Evolutionary conservation across 179 eudicot genomes (phyloP), one percentile per base, ranked within the genome.

Genomic region (Nepenthes alata): DNA sequence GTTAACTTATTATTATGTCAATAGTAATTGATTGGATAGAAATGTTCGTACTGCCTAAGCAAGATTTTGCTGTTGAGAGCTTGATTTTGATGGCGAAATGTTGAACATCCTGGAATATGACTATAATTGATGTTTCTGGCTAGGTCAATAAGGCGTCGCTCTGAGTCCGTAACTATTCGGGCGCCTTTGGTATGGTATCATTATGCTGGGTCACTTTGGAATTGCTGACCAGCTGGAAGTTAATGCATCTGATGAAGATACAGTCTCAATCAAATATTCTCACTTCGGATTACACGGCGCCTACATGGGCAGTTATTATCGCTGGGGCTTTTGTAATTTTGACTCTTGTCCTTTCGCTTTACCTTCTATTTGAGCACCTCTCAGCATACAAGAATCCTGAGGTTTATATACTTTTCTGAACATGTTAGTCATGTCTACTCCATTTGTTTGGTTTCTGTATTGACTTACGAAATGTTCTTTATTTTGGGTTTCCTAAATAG

Each of bases 321-420:
- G 89, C 95, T 9, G 96, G 98, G 53, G 73, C 75, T 47, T 80
- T 73, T 60, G 87, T 89, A 11, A 59, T 86, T 2, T 35, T 83
- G 65, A 75, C 86, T 54, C 78, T 91, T 41, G 78, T 83, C 52
- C 86, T 91, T 64, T 91, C 98, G 5, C 57, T 88, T 57, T 91
- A 89, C 64, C 91, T 91, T 35, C 71, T 91, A n/a, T 78, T 91
- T 62, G 95, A 91, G 57, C 98, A 91, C 62, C 80, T 91, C 6
- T 86, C 96, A 10, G 74, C 89, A 7, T 91, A 91, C 82, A 91
- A 91, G 68, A 78, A 89, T 68, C 98, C 98, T 13, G 98, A 91
- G 98, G 97, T 91, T 45, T 2, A 8, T 55, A 9, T 45, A 13
- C 7, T 1, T 45, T 38, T 57, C 37, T 56, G 50, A 1, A n/a